Conservation (phyloP, 2,329 filamentous ascomycete species). For the Hymenoscyphus fraxineus region DNA sequence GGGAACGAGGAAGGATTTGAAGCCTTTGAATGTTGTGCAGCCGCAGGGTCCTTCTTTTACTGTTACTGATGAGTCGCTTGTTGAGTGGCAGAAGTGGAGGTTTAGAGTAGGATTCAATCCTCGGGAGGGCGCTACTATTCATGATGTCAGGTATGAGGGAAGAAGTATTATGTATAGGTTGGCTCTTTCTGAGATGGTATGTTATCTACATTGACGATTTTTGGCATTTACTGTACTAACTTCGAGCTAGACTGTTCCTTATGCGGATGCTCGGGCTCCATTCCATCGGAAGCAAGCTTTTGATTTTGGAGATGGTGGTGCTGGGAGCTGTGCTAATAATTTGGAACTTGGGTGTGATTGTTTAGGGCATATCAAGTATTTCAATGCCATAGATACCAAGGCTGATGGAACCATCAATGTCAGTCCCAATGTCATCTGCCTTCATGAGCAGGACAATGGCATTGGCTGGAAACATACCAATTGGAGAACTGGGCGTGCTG, state of each 20-base stretch:
- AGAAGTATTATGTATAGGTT: constrained; percentile 56
- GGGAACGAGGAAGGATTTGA: constrained; percentile 44
- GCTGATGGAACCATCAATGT: constrained; percentile 51
- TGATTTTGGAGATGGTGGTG: constrained; percentile 64
- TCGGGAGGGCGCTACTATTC: constrained; percentile 57
- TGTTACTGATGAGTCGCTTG: constrained; percentile 41
- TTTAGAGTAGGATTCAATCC: constrained; percentile 61
- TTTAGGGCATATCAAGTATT: constrained; percentile 64
- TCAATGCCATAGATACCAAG: constrained; percentile 51
- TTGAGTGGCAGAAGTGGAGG: constrained; percentile 55
- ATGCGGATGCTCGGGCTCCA: constrained; percentile 57
- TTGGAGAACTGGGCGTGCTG: constrained; percentile 58
- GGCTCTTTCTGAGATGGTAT: constrained; percentile 54
- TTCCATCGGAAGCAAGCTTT: constrained; percentile 66
- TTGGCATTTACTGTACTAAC: constrained; percentile 3
- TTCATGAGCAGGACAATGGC: constrained; percentile 67
- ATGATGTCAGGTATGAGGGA: constrained; percentile 58
- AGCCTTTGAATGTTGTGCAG: constrained; percentile 59
- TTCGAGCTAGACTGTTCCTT: constrained; percentile 47
- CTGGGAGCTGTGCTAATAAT: constrained; percentile 63
- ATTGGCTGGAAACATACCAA: constrained; percentile 71
- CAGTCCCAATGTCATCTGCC: constrained; percentile 59
- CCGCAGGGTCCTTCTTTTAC: constrained; percentile 60
- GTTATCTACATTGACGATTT: constrained; percentile 5
- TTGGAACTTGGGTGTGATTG: constrained; percentile 65